Base-by-base conservation (phyloP, 2,329 filamentous ascomycete species). In the Trichophyton mentagrophytes region DNA sequence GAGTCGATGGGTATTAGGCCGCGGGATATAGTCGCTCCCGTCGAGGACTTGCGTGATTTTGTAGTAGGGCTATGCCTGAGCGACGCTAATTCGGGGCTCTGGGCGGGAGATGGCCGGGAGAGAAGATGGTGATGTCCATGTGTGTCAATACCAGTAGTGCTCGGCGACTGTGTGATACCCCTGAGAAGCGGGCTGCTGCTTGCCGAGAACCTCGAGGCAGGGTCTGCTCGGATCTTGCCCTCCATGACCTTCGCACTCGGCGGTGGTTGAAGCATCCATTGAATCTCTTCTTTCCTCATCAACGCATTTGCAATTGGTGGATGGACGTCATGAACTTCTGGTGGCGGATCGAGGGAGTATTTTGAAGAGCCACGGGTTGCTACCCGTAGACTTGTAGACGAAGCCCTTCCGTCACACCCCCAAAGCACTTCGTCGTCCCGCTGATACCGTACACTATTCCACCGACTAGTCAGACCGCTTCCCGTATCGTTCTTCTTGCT, bases 201-300 rank as follows among this genome's bases (percentile, higher is more conserved):
- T 11, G 30, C 17, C 17, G 55, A 57, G 11, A 56, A 36, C 9
- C 36, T 56, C 6, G 53, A 56, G 8, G 68, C 67, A 8, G 64
- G 58, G 57, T 63, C 65, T 36, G 68, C 68, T 3, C 66, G 68
- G 58, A 88, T 83, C 71, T 91, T 93, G 65, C 90, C 91, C 65
- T 87, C 88, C 91, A 96, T 96, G 62, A 96, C 80, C 71, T 87
- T 90, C 61, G 91, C 90, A 38, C 86, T 83, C n/a, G 91, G 91
- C 1, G 90, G 90, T 1, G 91, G 91, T 69, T 95, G 89, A 58
- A 95, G 78, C 90, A 96, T 96, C 91, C 91, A 96, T 69, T 81
- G 82, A 60, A 88, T 86, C 62, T 88, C 89, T 60, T 85, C 84
- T 69, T 78, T 84, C 70, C 82, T 85, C 42, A 79, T 80, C 13